Evolutionary conservation across 2,329 filamentous ascomycete genomes (phyloP), one percentile per base, ranked within the genome.

Genomic region (Trichophyton schoenleinii): DNA sequence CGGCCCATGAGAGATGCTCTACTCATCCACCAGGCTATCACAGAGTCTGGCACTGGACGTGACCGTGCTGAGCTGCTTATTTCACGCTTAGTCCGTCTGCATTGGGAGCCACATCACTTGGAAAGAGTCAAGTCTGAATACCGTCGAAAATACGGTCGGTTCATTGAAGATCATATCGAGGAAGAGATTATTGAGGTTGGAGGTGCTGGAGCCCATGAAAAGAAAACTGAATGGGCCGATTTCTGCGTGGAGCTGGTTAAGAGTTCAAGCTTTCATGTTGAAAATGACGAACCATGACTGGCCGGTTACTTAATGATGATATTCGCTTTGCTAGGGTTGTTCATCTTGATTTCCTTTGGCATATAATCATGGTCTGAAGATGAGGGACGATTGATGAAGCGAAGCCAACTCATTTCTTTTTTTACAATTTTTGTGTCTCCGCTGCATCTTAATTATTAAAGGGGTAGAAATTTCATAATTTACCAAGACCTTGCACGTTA

Each of bases 1-100:
- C 88, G 88, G 63, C 91, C 94, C 4, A 90, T 95, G 64, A 89
- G 94, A 61, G 94, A 97, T 73, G 90, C 92, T 2, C 81, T 96
- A 42, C 85, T 97, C 2, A 80, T 99, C 1, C 86, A 95, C 73
- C 94, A 97, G 76, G 92, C 94, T 1, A 84, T 97, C 66, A 87
- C 85, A 20, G 83, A 87, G 53, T 86, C 87, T 2, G 83, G 81
- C 1, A 84, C 86, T 1, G 83, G 82, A 65, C 83, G 83, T 65
- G 88, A 92, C 70, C 85, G 92, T 34, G 87, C 88, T 53, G 92
- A 96, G 72, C 78, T 96, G 57, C 83, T 99, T 58, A 95, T 95
- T 65, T 91, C 87, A 2, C 82, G 94, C 1, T 81, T 97, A 1
- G 89, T 96, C 49, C 82, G 94, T 36, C 84, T 92, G 72, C 94